Evolutionary conservation across 2,329 filamentous ascomycete species (phyloP).

Genomic region (Tothia fuscella): DNA sequence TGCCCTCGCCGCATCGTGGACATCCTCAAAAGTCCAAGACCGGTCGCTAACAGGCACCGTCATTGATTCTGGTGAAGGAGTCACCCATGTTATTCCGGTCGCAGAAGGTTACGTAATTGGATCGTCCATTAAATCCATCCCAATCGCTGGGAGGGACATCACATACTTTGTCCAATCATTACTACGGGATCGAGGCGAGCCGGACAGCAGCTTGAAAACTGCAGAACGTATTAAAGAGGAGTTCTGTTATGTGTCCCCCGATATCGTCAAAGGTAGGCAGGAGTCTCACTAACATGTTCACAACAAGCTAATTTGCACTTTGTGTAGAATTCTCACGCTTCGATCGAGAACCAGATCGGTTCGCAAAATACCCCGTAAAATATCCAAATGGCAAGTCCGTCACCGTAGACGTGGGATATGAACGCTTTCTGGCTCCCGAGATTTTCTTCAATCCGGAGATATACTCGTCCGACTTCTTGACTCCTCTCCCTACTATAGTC

Average conservation of each 20-base stretch:
- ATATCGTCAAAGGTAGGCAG: constrained; percentile 66
- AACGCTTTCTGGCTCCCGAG: constrained; percentile 93
- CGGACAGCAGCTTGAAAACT: constrained; percentile 93
- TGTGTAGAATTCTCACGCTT: constrained; percentile 73
- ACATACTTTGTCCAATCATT: constrained; percentile 98
- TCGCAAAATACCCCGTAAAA: constrained; percentile 78
- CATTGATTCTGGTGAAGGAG: constrained; percentile 96
- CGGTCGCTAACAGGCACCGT: constrained; percentile 93
- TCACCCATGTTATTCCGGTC: constrained; percentile 97
- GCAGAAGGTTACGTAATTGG: constrained; percentile 98
- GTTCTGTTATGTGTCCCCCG: constrained; percentile 95
- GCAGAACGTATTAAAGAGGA: constrained; percentile 98
- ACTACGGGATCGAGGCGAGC: constrained; percentile 88
- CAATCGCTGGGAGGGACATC: constrained; percentile 93
- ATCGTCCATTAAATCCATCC: constrained; percentile 97
- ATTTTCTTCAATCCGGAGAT: constrained; percentile 99
- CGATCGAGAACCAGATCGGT: constrained; percentile 83
- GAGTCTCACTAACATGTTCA: background rate
- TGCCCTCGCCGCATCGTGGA: constrained; percentile 94
- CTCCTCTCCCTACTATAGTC: constrained; percentile 84
- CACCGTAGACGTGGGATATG: constrained; percentile 87
- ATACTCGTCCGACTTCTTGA: constrained; percentile 97
- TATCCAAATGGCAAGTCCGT: constrained; percentile 77
- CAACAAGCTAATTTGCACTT: background rate
- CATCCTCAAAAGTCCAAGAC: constrained; percentile 93